Evolutionary conservation across 441 rosid genomes (phyloP).

Genomic region (Mallotus repandus): DNA sequence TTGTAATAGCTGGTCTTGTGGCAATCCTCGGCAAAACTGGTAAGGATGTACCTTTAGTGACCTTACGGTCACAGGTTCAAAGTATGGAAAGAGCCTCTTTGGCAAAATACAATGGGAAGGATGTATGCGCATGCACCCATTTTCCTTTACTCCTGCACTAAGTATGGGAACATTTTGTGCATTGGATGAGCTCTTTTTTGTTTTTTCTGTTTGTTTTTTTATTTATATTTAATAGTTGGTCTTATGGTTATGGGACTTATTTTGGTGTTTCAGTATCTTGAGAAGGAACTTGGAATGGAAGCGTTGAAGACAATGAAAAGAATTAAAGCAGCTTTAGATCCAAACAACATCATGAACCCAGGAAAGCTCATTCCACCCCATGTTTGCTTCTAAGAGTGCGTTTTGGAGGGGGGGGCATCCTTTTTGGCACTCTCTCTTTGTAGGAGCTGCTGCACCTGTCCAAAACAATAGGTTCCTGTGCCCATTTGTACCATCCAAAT

Average conservation of each 20-base stretch:
- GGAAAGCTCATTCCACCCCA: slow-evolving; percentile 96
- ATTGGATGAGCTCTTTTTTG: neutral
- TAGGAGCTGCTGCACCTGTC: neutral
- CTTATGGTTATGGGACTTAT: neutral
- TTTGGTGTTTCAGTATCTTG: slow-evolving; percentile 62
- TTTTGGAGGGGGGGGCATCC: neutral
- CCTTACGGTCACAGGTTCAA: too few species aligned
- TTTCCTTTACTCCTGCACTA: too few species aligned
- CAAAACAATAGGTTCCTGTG: neutral
- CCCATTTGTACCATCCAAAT: slow-evolving; percentile 11
- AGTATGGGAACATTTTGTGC: too few species aligned
- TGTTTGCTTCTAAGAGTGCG: slow-evolving; percentile 51
- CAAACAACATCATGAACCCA: slow-evolving; percentile 89
- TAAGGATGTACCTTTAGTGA: too few species aligned
- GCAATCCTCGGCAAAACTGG: too few species aligned
- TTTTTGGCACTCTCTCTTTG: neutral
- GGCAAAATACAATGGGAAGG: too few species aligned
- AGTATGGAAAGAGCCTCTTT: too few species aligned
- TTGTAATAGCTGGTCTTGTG: too few species aligned
- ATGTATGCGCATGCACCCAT: too few species aligned
- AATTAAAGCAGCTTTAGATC: slow-evolving; percentile 78
- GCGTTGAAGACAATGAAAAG: slow-evolving; percentile 78
- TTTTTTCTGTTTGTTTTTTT: neutral
- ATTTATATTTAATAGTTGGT: neutral
- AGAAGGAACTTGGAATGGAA: slow-evolving; percentile 83